Conservation (phyloP, 345 rosid genomes). For the Lepidium didymum region DNA sequence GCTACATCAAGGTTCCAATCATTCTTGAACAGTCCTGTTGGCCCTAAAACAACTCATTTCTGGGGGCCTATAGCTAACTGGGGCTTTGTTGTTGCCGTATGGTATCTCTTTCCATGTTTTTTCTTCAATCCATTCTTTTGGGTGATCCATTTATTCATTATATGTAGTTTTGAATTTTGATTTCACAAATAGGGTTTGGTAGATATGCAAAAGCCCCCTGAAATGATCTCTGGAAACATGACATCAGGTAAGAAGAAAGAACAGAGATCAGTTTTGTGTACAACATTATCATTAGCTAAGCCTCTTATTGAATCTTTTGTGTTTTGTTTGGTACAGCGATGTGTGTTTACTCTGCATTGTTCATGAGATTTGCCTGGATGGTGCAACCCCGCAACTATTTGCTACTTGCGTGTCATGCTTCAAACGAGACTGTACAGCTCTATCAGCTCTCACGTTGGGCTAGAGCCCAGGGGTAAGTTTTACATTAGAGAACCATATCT, state of each 20-base stretch:
- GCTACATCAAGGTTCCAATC: slow-evolving; percentile 65
- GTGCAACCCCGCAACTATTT: slow-evolving; percentile 79
- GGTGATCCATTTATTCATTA: not conserved
- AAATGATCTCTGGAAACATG: slow-evolving; percentile 90
- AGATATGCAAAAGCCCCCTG: slow-evolving; percentile 93
- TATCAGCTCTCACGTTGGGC: slow-evolving; percentile 93
- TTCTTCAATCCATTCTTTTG: not conserved
- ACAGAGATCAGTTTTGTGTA: not conserved
- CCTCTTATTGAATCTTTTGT: not conserved
- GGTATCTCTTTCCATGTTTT: slow-evolving; percentile 21
- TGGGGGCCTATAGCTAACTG: slow-evolving; percentile 93
- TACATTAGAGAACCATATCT: not conserved
- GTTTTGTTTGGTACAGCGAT: slow-evolving; percentile 39
- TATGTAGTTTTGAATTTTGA: not conserved
- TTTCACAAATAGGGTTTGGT: slow-evolving; percentile 58
- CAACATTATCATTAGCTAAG: not conserved
- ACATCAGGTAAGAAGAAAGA: slow-evolving; percentile 41
- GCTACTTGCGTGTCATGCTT: slow-evolving; percentile 89
- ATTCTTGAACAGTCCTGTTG: slow-evolving; percentile 77
- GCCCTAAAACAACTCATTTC: slow-evolving; percentile 84
- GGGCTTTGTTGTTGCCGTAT: slow-evolving; percentile 81
- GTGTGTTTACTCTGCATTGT: slow-evolving; percentile 69
- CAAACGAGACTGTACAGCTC: slow-evolving; percentile 93
- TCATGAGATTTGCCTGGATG: slow-evolving; percentile 96
- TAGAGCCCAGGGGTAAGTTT: slow-evolving; percentile 54